Evolutionary conservation across 257 asterid genomes (phyloP).

Genomic region (Perilla frutescens): DNA sequence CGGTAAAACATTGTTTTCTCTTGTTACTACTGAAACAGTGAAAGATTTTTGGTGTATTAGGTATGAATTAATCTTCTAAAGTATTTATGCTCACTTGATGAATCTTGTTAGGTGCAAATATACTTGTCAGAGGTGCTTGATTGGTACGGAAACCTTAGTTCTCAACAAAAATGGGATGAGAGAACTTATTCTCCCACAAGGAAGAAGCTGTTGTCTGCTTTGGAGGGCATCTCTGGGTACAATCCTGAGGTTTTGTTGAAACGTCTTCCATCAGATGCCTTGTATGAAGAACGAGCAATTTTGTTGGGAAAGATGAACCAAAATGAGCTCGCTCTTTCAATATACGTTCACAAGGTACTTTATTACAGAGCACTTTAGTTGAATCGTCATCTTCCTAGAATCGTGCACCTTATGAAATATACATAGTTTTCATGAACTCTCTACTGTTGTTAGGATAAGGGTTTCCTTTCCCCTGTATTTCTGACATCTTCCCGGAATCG

Average conservation of each 20-base stretch:
- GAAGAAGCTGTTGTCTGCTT: slow-evolving; percentile 86
- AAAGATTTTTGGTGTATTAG: slow-evolving; percentile 13
- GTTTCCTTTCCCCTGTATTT: background rate
- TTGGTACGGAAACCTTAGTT: slow-evolving; percentile 72
- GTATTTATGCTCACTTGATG: slow-evolving; percentile 20
- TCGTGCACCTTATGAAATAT: slow-evolving; percentile 23
- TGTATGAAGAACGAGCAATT: slow-evolving; percentile 92
- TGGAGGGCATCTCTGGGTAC: slow-evolving; percentile 88
- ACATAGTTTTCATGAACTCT: slow-evolving; percentile 19
- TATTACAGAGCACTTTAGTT: slow-evolving; percentile 11
- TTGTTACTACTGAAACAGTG: slow-evolving; percentile 18
- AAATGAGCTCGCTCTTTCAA: slow-evolving; percentile 93
- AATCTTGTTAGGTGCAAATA: slow-evolving; percentile 79
- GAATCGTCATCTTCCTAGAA: slow-evolving; percentile 27
- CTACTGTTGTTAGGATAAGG: slow-evolving; percentile 20
- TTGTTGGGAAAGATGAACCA: slow-evolving; percentile 95
- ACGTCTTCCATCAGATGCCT: slow-evolving; percentile 88
- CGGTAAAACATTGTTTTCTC: slow-evolving; percentile 12
- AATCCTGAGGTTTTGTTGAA: slow-evolving; percentile 76
- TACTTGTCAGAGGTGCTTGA: slow-evolving; percentile 95
- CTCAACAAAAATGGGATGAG: slow-evolving; percentile 94
- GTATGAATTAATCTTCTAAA: slow-evolving; percentile 24
- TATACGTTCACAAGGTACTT: slow-evolving; percentile 89
- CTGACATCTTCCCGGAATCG: slow-evolving; percentile 1
- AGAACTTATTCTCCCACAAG: slow-evolving; percentile 77